Percentiles rank a stretch among this genome's conserved stretches.
These are phyloP conservation scores for Calophaca sinica DNA, from an alignment of 306 rosid species.

Conservation along the genomic window DNA sequence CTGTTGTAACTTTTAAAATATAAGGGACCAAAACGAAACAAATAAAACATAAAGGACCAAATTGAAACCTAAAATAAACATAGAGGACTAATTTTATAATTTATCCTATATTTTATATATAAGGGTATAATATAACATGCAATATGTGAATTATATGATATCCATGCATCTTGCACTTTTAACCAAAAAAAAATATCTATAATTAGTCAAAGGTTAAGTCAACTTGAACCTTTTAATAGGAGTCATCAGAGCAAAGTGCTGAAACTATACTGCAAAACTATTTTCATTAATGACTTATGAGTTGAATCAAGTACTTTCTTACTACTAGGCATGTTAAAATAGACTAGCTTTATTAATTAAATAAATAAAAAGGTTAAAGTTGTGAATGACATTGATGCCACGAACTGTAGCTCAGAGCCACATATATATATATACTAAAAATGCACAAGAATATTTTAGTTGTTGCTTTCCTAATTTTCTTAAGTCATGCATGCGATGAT, in stretches of 20 bases:
- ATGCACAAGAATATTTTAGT: not conserved
- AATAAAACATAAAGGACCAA: too few species aligned
- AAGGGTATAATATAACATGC: not conserved
- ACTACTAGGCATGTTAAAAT: slow-evolving; percentile 13
- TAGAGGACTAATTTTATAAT: too few species aligned
- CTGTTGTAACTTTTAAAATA: too few species aligned
- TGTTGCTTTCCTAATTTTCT: slow-evolving; percentile 25
- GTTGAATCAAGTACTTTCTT: slow-evolving; percentile 1
- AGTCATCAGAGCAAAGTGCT: not conserved
- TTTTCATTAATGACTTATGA: not conserved
- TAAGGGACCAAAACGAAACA: too few species aligned
- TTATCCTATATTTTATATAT: too few species aligned
- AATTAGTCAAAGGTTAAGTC: not conserved
- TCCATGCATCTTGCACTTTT: not conserved
- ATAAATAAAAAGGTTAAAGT: slow-evolving; percentile 8
- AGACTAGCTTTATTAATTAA: too few species aligned
- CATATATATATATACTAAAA: too few species aligned
- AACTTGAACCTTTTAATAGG: not conserved
- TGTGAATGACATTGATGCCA: not conserved
- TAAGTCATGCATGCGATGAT: slow-evolving; percentile 16
- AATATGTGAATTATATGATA: not conserved
- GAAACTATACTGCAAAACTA: too few species aligned
- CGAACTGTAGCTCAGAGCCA: too few species aligned
- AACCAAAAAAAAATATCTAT: not conserved
- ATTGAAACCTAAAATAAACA: too few species aligned